Conservation (phyloP, 495 filamentous ascomycete genomes). For the Echria macrotheca region DNA sequence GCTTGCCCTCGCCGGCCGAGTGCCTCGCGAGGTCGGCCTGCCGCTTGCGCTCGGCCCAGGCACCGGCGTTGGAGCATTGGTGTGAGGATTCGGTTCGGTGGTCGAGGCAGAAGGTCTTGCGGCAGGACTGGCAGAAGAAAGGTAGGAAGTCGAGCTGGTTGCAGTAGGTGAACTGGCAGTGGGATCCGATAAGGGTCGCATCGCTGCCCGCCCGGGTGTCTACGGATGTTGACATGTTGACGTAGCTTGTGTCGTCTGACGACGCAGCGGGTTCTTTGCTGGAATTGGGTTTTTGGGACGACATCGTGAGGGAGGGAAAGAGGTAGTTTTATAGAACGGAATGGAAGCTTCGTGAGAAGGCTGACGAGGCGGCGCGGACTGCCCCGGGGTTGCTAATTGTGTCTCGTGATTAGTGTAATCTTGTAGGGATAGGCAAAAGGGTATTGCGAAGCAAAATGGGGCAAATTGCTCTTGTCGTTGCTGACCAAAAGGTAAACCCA, state of each 20-base stretch:
- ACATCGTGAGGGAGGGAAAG: conserved; percentile 31
- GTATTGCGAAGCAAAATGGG: not conserved
- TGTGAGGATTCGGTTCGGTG: conserved; percentile 86
- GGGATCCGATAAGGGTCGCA: conserved; percentile 76
- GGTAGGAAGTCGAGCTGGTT: conserved; percentile 94
- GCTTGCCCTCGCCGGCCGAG: conserved; percentile 40
- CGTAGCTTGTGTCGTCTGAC: conserved; percentile 40
- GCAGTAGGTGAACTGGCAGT: conserved; percentile 89
- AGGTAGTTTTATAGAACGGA: conserved; percentile 11
- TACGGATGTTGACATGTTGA: conserved; percentile 44
- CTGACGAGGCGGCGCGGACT: not conserved
- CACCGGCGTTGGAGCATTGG: conserved; percentile 72
- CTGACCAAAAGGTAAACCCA: conserved; percentile 13
- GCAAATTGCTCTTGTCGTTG: not conserved
- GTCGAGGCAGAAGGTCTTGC: conserved; percentile 83
- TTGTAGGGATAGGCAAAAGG: not conserved
- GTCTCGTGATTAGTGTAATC: not conserved
- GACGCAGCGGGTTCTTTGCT: conserved; percentile 1
- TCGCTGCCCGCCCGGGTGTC: conserved; percentile 59
- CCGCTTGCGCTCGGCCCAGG: conserved; percentile 70
- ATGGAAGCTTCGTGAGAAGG: not conserved
- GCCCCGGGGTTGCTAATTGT: not conserved
- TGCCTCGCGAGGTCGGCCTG: conserved; percentile 47
- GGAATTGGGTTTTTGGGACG: conserved; percentile 30
- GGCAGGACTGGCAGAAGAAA: conserved; percentile 87